Evolutionary conservation across 768 basidiomycete genomes (phyloP), one percentile per base, ranked within the genome.

Genomic region (Hortiboletus flavorubellus): DNA sequence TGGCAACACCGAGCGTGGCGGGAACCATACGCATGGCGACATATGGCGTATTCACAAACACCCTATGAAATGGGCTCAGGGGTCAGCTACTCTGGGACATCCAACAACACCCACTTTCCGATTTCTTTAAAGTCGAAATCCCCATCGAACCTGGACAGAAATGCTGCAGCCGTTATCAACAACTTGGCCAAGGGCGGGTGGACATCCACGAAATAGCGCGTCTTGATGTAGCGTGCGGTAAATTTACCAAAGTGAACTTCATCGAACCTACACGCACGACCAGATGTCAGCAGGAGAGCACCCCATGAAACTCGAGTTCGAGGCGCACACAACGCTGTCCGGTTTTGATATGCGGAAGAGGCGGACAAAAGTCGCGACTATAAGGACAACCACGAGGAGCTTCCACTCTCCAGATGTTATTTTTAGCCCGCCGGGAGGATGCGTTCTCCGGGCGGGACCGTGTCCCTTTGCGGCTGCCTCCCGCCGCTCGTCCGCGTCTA

Each of bases 241-340:
- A 98, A 98, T 71, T 97, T 97, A 56, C 96, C 96, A 70, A 98
- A 98, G 70, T 98, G 96, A 0, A 98, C 96, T 71, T 98, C 96
- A 68, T 98, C 96, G 71, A 98, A 98, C 41, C 95, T 97, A 64
- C 23, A 57, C 3, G 43, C 5, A 44, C 34, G 33, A 49, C 15
- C 14, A 33, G 30, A 34, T 5, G 29, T 54, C n/a, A 65, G 54
- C 38, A 23, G 31, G 8, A 38, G 33, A 39, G 1, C 21, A 35
- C 14, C 7, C 8, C 18, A 44, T 11, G 21, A 43, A 18, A 51
- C 34, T 14, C 4, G 16, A 51, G 42, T 1, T 33, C 6, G 12
- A 11, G 4, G 81, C 91, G 76, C 61, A 95, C 92, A 99, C 96
- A 40, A 99, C 93, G 64, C 93, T 94, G 54, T 84, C 79, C 0